A percentile compares a stretch with the other conserved stretches of the same genome.
phyloP scores from a whole-genome alignment of 2,329 filamentous ascomycete genomes.

The Pezizomycotina sp. region DNA sequence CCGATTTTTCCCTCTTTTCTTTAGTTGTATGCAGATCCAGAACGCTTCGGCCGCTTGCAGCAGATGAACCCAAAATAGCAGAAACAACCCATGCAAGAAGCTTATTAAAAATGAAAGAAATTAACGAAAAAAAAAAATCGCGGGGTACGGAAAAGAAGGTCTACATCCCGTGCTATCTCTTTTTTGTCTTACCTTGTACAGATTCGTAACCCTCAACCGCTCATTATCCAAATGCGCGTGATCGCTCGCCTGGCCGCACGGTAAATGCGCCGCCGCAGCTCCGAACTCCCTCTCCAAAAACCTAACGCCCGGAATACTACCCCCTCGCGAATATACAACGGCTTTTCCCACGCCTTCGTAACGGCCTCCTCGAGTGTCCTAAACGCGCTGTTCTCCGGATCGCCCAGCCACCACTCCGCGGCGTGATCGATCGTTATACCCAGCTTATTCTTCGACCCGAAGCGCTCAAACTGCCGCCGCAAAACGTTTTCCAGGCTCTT shows the following conservation, averaged over 20 bases:
- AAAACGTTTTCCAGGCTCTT: slow-evolving; percentile 51
- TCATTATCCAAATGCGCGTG: slow-evolving; percentile 91
- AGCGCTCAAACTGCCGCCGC: slow-evolving; percentile 49
- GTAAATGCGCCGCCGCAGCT: slow-evolving; percentile 79
- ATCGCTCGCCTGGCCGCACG: slow-evolving; percentile 88
- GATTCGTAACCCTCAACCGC: slow-evolving; percentile 67
- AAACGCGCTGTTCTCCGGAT: slow-evolving; percentile 81
- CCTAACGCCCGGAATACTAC: slow-evolving; percentile 82
- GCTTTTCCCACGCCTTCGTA: slow-evolving; percentile 66
- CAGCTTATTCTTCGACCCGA: slow-evolving; percentile 67
- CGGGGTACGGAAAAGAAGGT: no score
- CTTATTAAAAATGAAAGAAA: background rate
- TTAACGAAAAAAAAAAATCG: background rate
- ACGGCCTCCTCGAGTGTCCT: slow-evolving; percentile 73
- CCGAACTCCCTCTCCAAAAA: slow-evolving; percentile 89
- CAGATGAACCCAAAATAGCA: no score
- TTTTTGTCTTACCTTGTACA: slow-evolving; percentile 54
- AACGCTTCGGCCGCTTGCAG: no score
- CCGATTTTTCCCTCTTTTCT: no score
- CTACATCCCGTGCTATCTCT: no score
- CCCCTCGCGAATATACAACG: slow-evolving; percentile 92
- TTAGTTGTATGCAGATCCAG: no score
- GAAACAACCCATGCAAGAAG: background rate
- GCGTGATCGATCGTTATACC: slow-evolving; percentile 76
- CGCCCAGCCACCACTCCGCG: slow-evolving; percentile 90